Conservation (phyloP, 768 basidiomycete genomes). For the Auriculariales sp. region DNA sequence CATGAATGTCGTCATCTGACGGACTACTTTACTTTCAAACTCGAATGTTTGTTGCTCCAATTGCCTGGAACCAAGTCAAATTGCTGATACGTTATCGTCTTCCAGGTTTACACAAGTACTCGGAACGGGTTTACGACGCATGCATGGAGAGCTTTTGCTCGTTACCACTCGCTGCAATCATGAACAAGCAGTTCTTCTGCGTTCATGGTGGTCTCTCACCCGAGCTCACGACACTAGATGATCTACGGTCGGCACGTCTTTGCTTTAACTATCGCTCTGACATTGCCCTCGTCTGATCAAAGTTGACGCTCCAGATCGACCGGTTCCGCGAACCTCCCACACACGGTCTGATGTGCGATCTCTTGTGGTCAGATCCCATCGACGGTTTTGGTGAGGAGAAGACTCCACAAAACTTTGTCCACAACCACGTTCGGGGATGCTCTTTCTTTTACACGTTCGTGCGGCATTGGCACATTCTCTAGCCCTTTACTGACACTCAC, state of each 20-base stretch:
- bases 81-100: background rate
- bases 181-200: conserved; percentile 93
- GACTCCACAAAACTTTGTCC: conserved; percentile 32
- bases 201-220: conserved; percentile 95
- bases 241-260: conserved; percentile 35
- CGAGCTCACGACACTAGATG: conserved; percentile 62
- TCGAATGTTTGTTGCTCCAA: conserved; percentile 58
- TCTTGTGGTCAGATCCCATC: conserved; percentile 93
- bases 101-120: conserved; percentile 86
- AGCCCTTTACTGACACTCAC: background rate
- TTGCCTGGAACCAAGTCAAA: conserved; percentile 1
- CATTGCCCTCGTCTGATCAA: background rate
- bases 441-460: conserved; percentile 85
- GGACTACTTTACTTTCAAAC: conserved; percentile 96
- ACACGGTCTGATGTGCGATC: conserved; percentile 80
- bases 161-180: conserved; percentile 78
- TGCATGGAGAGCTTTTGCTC: conserved; percentile 84
- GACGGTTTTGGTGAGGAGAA: conserved; percentile 72
- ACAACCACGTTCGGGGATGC: conserved; percentile 82
- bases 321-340: conserved; percentile 91
- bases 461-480: background rate
- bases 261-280: background rate
- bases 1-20: conserved; percentile 96
- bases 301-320: conserved; percentile 42
- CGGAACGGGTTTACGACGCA: conserved; percentile 74